Conservation (phyloP, 2,329 filamentous ascomycete species). For the Calonectria leucothoes region DNA sequence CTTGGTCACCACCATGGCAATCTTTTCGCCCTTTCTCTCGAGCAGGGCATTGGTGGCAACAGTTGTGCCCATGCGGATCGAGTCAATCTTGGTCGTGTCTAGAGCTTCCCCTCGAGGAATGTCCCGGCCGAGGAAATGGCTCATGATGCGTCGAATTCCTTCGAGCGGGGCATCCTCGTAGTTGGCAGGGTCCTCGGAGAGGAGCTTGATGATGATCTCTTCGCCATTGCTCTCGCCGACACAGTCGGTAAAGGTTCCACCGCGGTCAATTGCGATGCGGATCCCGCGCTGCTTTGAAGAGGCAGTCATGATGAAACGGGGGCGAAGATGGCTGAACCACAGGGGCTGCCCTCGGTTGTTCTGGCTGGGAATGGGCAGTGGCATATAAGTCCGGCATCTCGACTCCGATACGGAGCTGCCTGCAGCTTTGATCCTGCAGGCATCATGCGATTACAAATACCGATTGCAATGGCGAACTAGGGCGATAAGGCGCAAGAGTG, state of each 20-base stretch:
- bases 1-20: conserved; percentile 87
- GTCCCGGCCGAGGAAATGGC: conserved; percentile 78
- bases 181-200: conserved; percentile 90
- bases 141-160: conserved; percentile 88
- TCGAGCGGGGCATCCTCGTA: conserved; percentile 93
- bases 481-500: conserved; percentile 14
- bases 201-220: conserved; percentile 86
- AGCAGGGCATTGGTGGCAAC: conserved; percentile 93
- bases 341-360: background rate
- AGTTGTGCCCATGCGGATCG: conserved; percentile 95
- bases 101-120: conserved; percentile 84
- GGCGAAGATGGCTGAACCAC: background rate
- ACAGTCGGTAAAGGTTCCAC: conserved; percentile 93
- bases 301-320: conserved; percentile 48
- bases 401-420: background rate
- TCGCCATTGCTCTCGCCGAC: conserved; percentile 84
- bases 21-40: conserved; percentile 89
- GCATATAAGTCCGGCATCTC: background rate
- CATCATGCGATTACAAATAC: conserved; percentile 25
- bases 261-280: conserved; percentile 82
- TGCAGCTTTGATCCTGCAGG: conserved; percentile 13
- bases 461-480: conserved; percentile 1
- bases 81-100: conserved; percentile 86
- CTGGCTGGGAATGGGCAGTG: background rate
- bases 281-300: conserved; percentile 65